Base-by-base conservation (phyloP, 805 yeast species). In the Yamadazyma akitaensis region DNA sequence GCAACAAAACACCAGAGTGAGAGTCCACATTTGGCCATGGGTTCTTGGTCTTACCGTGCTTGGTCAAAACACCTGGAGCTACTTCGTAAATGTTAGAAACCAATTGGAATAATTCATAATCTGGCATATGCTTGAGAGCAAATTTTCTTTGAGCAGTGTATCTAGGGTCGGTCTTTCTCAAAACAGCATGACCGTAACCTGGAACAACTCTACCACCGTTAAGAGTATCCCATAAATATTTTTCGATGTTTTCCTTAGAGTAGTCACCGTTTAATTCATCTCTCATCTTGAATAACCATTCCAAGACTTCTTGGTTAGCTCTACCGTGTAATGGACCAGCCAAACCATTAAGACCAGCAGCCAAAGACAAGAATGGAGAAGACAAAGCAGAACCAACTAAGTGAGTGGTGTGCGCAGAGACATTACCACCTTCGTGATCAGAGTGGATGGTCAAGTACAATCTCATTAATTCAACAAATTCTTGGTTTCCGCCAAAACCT, bases 261-360 rank as follows among this genome's bases (percentile, higher is more conserved):
- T 65, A 62, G 53, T 72, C 77, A 67, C 90, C 95, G 58, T 82
- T 76, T 61, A 85, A 75, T 54, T 74, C 74, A 59, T 77, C 77
- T 65, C 76, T 75, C 83, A 84, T 79, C 57, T 77, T 79, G 62
- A 81, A 70, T 57, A 85, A 77, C 73, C 85, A 86, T 62, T 84
- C 79, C 53, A 86, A 81, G 46, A 86, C 94, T 68, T 86, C 94
- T 68, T 86, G 95, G 65, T 86, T 85, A 49, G 94, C 95, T 55
- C 86, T 75, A 30, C 94, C 94, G 67, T 86, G 95, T 58, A 86
- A 73, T 49, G 95, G 94, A 53, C 95, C 95, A 30, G 95, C 94
- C 51, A 86, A 73, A 58, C 95, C 95, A 66, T 82, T 81, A 55
- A 86, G 73, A 55, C 94, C 94, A 35, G 94, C 88, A 47, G 89